These are phyloP conservation scores for Clavaria fumosa DNA, from an alignment of 768 basidiomycete genomes.

Conservation along the genomic window DNA sequence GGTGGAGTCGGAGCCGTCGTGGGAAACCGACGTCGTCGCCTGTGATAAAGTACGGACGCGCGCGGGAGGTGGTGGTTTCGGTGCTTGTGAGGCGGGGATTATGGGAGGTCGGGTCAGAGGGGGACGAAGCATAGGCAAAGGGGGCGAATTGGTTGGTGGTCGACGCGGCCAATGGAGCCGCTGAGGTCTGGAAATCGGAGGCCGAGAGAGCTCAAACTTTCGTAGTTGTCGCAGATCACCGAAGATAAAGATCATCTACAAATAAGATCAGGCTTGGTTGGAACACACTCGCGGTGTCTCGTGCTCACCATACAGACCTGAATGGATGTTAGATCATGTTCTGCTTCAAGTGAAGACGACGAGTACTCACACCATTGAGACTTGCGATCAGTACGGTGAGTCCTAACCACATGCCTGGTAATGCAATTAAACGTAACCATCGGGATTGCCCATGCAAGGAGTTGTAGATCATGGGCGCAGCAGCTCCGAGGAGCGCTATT, in stretches of 20 bases:
- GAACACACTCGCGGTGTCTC: too few species aligned
- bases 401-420: conserved; percentile 61
- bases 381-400: conserved; percentile 45
- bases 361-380: conserved; percentile 39
- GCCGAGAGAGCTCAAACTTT: conserved; percentile 62
- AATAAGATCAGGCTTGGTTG: too few species aligned
- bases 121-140: conserved; percentile 11
- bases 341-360: not conserved
- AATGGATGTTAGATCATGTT: not conserved
- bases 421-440: conserved; percentile 41
- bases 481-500: conserved; percentile 29
- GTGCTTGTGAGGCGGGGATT: conserved; percentile 9
- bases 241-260: conserved; percentile 68
- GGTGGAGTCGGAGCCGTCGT: conserved; percentile 8
- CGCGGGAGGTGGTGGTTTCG: conserved; percentile 19
- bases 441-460: conserved; percentile 32
- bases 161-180: conserved; percentile 18
- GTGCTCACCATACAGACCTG: conserved; percentile 37
- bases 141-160: conserved; percentile 12
- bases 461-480: conserved; percentile 33
- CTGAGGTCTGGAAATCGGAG: conserved; percentile 39
- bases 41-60: conserved; percentile 14
- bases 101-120: conserved; percentile 8
- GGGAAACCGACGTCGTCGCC: conserved; percentile 12
- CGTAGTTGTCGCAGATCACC: conserved; percentile 67